Percentiles rank a stretch among this genome's conserved stretches.
Evolutionary conservation across 2,329 filamentous ascomycete genomes (phyloP).

Genomic region (Arthrobotrys conoides): DNA sequence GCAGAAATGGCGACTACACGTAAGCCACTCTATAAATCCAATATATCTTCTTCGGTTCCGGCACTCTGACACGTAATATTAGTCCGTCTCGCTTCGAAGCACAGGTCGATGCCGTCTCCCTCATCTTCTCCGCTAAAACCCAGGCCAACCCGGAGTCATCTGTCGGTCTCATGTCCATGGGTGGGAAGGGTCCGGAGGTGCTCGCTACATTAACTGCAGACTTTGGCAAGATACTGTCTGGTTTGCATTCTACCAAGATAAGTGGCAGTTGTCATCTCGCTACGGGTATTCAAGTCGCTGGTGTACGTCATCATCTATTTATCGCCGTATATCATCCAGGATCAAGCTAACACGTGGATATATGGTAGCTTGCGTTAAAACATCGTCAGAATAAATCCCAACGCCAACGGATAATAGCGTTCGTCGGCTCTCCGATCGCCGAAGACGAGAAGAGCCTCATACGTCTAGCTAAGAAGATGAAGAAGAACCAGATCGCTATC

Average conservation of each 20-base stretch:
- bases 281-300: constrained; percentile 94
- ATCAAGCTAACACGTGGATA: not conserved
- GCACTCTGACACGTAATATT: constrained; percentile 42
- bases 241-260: constrained; percentile 94
- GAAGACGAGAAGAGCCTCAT: constrained; percentile 91
- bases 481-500: constrained; percentile 94
- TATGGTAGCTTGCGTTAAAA: constrained; percentile 86
- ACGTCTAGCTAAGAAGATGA: constrained; percentile 96
- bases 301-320: constrained; percentile 73
- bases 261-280: constrained; percentile 88
- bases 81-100: constrained; percentile 93
- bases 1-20: constrained; percentile 93
- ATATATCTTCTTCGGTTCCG: not conserved
- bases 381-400: constrained; percentile 98
- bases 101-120: constrained; percentile 92
- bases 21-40: constrained; percentile 65
- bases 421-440: constrained; percentile 91
- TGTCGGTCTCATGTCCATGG: constrained; percentile 99
- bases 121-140: constrained; percentile 96
- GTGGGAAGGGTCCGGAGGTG: constrained; percentile 95
- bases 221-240: constrained; percentile 93
- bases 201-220: constrained; percentile 96
- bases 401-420: constrained; percentile 95
- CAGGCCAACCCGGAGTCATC: constrained; percentile 96
- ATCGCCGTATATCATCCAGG: not conserved